Evolutionary conservation across 257 asterid genomes (phyloP), one percentile per base, ranked within the genome.

Genomic region (Nyctanthes arbortristis): DNA sequence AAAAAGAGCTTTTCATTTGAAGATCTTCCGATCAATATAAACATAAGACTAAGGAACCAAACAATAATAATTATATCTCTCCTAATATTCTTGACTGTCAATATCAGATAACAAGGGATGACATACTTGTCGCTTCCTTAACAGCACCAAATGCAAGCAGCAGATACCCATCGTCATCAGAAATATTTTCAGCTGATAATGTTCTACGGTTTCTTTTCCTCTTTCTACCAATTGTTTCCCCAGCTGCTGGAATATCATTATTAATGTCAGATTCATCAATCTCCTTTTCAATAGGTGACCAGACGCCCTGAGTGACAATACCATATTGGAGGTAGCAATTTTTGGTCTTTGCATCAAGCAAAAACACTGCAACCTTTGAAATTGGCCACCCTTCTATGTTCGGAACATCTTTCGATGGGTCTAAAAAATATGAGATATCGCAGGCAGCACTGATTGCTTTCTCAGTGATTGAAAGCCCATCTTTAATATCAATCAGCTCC

Each of bases 371-470:
- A 74, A 85, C 90, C 73, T 87, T 83, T 1, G 83, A 74, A 67
- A 85, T 63, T 9, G 79, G 85, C 86, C 76, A 84, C 56, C 71
- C 79, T 72, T 82, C 79, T 49, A 34, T 43, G 43, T 32, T 35
- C 4, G 85, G 86, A 52, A 61, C 49, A 55, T 82, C 81, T 65
- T 67, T 71, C 2, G 82, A 76, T 30, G 83, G 79, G 64, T 82
- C 84, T 72, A 88, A 78, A 24, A 82, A 67, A 33, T 47, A 5
- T 29, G 93, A 70, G 59, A 86, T 76, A 28, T 76, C 76, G 70
- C 97, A 88, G 0, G 96, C 96, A 29, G 79, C 80, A 67, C 68
- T 80, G 14, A 90, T 77, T 24, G 87, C 85, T 70, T 81, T 80
- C 76, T 85, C 89, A 20, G 90, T 75, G 30, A 80, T 61, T 2